Base-by-base conservation (phyloP, 495 filamentous ascomycete species). In the Xylaria flabelliformis region DNA sequence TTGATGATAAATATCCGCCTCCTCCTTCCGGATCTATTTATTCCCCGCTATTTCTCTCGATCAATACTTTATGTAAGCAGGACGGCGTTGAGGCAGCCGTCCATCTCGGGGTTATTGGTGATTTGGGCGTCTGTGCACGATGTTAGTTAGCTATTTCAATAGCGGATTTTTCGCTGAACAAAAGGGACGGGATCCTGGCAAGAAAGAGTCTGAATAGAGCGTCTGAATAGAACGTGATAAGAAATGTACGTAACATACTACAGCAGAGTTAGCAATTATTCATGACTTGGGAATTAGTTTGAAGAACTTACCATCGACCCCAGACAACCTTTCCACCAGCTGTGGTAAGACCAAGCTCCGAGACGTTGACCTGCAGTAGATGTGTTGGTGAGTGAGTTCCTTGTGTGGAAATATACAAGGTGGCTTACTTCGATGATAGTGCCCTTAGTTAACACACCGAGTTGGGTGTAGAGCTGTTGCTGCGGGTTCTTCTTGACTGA, bases 401-500 rank as follows among this genome's bases (percentile, higher is more conserved):
- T 2, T 56, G 6, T 17, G 1, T 6, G 32, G 53, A 56, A 26
- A 56, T 56, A 19, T 50, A 17, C 2, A 36, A 34, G 21, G 13
- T 34, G 2, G 5, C 42, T 19, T 34, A 12, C 69, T 83, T 99
- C 96, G 74, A 97, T 89, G 70, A 98, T 92, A 12, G 96, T 98
- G 64, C 96, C 96, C 84, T 95, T 96, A 39, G 94, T 97, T 74
- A 99, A 79, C 0, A 36, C 96, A 71, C 96, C 96, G 21, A 98
- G 85, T 76, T 97, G 95, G 5, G 97, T 98, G 81, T 94, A 98
- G 80, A 98, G 89, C 2, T 94, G 94, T 79, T 93, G 95, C 84
- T 96, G 93, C 13, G 96, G 96, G 84, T 98, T 99, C 91, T 99
- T 98, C 88, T 98, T 98, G 74, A 99, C 96, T 55, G 87, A 88